Conservation (phyloP, 768 basidiomycete genomes). For the Panellus pusillus region DNA sequence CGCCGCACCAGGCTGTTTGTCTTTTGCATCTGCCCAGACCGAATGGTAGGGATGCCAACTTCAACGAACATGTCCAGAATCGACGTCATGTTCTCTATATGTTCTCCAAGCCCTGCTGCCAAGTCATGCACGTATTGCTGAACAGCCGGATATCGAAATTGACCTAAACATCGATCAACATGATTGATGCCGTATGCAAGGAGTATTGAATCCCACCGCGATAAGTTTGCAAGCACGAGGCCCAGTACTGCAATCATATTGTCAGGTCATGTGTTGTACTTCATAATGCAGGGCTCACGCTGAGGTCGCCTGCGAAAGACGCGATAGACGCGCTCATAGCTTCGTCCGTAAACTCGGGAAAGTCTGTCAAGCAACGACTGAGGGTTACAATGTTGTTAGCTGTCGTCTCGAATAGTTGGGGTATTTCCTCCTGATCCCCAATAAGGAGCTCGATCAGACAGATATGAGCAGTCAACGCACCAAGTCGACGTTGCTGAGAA, state of each 20-base stretch:
- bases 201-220: slow-evolving; percentile 40
- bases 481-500: slow-evolving; percentile 54
- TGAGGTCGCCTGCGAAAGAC: slow-evolving; percentile 69
- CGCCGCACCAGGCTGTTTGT: slow-evolving; percentile 52
- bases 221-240: slow-evolving; percentile 68
- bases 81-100: slow-evolving; percentile 65
- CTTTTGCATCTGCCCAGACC: slow-evolving; percentile 73
- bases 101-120: slow-evolving; percentile 72
- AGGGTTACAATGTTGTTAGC: slow-evolving; percentile 70
- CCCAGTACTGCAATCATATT: slow-evolving; percentile 57
- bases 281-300: slow-evolving; percentile 37
- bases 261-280: background rate
- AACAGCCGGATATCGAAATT: slow-evolving; percentile 71
- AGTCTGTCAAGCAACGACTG: slow-evolving; percentile 70
- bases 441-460: background rate
- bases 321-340: slow-evolving; percentile 66
- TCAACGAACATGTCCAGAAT: slow-evolving; percentile 75
- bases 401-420: slow-evolving; percentile 59
- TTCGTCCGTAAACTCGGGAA: slow-evolving; percentile 77
- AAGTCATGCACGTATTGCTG: slow-evolving; percentile 76
- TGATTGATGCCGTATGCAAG: background rate
- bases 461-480: background rate
- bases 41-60: slow-evolving; percentile 76
- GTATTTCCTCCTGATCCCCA: slow-evolving; percentile 53
- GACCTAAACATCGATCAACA: slow-evolving; percentile 40